Evolutionary conservation across 106 monocot genomes (phyloP).

Genomic region (Posidonia australis): DNA sequence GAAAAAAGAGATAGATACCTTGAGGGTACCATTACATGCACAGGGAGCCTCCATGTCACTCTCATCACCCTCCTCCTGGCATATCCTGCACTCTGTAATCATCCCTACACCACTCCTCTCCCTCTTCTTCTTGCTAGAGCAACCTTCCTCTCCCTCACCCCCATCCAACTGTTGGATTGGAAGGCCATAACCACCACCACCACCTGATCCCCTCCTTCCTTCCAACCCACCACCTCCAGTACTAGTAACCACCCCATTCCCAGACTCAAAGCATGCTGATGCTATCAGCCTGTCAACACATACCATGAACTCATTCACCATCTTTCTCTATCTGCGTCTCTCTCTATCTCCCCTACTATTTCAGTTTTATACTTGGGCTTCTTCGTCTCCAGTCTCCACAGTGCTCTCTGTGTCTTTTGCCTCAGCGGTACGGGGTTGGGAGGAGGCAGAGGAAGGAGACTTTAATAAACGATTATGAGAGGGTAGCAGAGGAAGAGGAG

Average conservation of each 20-base stretch:
- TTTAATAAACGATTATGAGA: no score
- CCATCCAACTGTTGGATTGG: background rate
- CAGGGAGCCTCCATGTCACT: constrained; percentile 79
- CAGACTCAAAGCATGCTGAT: constrained; percentile 35
- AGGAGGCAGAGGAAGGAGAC: no score
- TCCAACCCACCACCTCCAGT: background rate
- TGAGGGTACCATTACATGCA: constrained; percentile 81
- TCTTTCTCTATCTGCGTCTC: constrained; percentile 2
- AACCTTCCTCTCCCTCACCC: constrained; percentile 13
- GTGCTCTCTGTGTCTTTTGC: no score
- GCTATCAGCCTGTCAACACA: constrained; percentile 70
- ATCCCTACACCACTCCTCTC: constrained; percentile 2
- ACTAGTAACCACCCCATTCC: background rate
- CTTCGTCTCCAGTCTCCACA: no score
- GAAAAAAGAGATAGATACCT: constrained; percentile 32
- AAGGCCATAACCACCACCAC: background rate
- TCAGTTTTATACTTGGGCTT: no score
- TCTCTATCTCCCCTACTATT: no score
- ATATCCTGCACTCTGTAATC: constrained; percentile 56
- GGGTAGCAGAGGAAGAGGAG: no score
- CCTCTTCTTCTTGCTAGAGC: constrained; percentile 9
- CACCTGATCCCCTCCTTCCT: background rate
- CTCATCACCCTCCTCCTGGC: constrained; percentile 82
- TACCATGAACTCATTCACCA: constrained; percentile 71
- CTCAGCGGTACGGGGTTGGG: no score